phyloP scores from a whole-genome alignment of 2,329 filamentous ascomycete species.

The Shiraia sp. region DNA sequence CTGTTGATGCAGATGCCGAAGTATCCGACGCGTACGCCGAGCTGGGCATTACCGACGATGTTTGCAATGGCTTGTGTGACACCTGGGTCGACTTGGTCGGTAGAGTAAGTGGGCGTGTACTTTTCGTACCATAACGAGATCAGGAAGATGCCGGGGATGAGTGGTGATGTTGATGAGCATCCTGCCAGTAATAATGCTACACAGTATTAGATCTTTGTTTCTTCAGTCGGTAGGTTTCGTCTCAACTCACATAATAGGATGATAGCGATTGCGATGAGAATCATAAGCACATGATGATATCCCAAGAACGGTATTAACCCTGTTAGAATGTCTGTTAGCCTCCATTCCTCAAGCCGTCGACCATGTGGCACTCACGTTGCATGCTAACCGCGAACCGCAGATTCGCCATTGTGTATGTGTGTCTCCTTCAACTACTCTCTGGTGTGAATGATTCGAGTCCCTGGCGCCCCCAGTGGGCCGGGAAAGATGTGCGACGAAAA shows the following conservation, averaged over 20 bases:
- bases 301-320: slow-evolving; percentile 65
- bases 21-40: slow-evolving; percentile 94
- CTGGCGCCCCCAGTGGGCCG: slow-evolving; percentile 50
- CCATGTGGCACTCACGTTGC: slow-evolving; percentile 45
- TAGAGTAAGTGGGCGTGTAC: slow-evolving; percentile 80
- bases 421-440: slow-evolving; percentile 26
- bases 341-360: slow-evolving; percentile 13
- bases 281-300: slow-evolving; percentile 92
- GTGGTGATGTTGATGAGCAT: slow-evolving; percentile 92
- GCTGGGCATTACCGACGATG: slow-evolving; percentile 80
- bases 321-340: slow-evolving; percentile 33
- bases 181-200: slow-evolving; percentile 88
- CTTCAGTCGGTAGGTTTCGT: slow-evolving; percentile 9
- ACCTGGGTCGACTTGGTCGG: slow-evolving; percentile 87
- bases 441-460: slow-evolving; percentile 31
- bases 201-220: slow-evolving; percentile 21
- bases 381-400: slow-evolving; percentile 56
- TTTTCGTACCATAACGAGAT: slow-evolving; percentile 95
- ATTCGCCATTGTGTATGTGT: slow-evolving; percentile 50
- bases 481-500: slow-evolving; percentile 36
- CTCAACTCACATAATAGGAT: slow-evolving; percentile 85
- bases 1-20: slow-evolving; percentile 97
- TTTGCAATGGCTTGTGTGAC: slow-evolving; percentile 84
- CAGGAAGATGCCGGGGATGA: slow-evolving; percentile 95
- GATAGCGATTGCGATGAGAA: slow-evolving; percentile 89